phyloP scores from a whole-genome alignment of 371 early-diverging fungal genomes.

The Circinella minor region DNA sequence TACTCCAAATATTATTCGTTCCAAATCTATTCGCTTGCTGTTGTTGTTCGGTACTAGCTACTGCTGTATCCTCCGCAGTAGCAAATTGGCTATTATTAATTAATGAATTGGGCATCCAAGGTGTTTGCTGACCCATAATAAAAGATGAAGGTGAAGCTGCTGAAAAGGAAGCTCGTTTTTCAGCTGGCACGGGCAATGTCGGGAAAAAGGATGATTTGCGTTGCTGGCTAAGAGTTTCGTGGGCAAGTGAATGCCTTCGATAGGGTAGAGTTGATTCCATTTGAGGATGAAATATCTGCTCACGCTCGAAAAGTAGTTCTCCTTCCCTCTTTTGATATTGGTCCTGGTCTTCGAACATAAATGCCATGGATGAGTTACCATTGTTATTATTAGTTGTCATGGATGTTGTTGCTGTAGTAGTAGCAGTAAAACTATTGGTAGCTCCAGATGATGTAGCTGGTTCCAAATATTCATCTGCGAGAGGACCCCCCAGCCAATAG shows the following conservation, averaged over 20 bases:
- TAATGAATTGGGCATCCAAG: background rate
- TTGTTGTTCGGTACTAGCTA: background rate
- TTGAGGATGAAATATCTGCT: constrained; percentile 11
- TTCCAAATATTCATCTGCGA: constrained; percentile 15
- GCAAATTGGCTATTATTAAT: background rate
- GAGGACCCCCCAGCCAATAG: constrained; percentile 21
- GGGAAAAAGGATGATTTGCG: constrained; percentile 12
- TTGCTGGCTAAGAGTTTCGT: constrained; percentile 22
- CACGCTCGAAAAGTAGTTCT: constrained; percentile 9
- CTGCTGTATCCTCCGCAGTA: background rate
- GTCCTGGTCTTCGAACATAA: constrained; percentile 9
- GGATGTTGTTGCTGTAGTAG: background rate
- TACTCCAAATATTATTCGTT: constrained; percentile 14
- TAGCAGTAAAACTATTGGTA: too few relatives aligned
- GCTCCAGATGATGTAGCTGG: background rate
- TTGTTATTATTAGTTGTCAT: background rate
- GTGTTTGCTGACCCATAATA: constrained; percentile 1
- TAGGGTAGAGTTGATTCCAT: constrained; percentile 22
- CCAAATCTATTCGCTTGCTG: constrained; percentile 6
- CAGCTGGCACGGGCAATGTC: constrained; percentile 9
- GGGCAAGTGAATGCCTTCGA: constrained; percentile 30
- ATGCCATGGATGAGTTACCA: background rate
- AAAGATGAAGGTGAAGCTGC: constrained; percentile 1
- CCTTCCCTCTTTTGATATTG: constrained; percentile 11
- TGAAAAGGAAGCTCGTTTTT: constrained; percentile 15